Evolutionary conservation across 257 asterid species (phyloP), one percentile per base, ranked within the genome.

Genomic region (Primulina eburnea): DNA sequence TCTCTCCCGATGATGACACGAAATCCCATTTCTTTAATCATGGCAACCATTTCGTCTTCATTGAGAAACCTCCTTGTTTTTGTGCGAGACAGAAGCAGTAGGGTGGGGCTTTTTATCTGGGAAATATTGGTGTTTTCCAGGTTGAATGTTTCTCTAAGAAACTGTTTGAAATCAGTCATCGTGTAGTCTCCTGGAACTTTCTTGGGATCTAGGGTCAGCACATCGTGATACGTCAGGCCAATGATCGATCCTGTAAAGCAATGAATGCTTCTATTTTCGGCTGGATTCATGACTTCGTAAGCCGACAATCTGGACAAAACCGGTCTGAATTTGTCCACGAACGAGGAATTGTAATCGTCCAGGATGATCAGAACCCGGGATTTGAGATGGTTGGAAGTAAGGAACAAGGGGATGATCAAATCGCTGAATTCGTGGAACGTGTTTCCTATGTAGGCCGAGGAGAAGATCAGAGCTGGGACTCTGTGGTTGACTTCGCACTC

Each of bases 201-300:
- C 0, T 33, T 60, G 14, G 83, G 62, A 56, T 85, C 78, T 21
- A 89, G 4, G 6, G 91, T 80, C 26, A 89, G 76, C 50, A 76
- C 73, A 7, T 69, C 82, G 1, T 87, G 89, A 73, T 50, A 80
- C 71, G 77, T 81, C 0, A 87, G 79, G 35, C 94, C 94, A 2
- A 87, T 65, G 9, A 85, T 60, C 52, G 79, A 68, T 6, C 86
- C 87, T 0, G 84, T 82, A 62, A 85, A 85, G 83, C 88, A 89
- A 68, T 89, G 92, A 2, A 80, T 73, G 16, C 77, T 73, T 52
- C 53, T 7, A 9, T 77, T 78, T 8, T 62, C 59, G 9, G 73
- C 63, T 0, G 86, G 86, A 56, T 82, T 71, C 56, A 86, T 79
- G 18, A 82, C 79, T n/a, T 73, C 77, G 24, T 71, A 71, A 8